Evolutionary conservation across 768 basidiomycete species (phyloP).

Genomic region (Trametes elegans): DNA sequence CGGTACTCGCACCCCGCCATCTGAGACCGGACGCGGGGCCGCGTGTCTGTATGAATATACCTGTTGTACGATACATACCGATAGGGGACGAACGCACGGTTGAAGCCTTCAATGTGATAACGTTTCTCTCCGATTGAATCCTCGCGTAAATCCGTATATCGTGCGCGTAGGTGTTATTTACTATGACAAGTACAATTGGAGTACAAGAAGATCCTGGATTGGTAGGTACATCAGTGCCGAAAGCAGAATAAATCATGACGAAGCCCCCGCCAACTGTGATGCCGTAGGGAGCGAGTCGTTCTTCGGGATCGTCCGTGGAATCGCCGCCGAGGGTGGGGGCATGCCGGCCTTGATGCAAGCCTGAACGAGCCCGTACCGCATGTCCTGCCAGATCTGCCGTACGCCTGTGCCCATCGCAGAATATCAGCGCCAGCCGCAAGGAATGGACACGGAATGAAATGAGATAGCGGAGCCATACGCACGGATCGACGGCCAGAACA

Average conservation of each 20-base stretch:
- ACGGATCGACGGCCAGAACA: conserved; percentile 14
- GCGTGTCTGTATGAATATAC: background rate
- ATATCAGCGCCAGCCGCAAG: background rate
- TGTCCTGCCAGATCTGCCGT: conserved; percentile 7
- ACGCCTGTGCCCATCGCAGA: conserved; percentile 2
- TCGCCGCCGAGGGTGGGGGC: background rate
- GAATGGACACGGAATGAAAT: background rate
- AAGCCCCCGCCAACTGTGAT: background rate
- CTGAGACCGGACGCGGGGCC: background rate
- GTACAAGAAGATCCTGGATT: no score
- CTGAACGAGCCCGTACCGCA: conserved; percentile 1
- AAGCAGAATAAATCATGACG: no score
- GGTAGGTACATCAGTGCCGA: no score
- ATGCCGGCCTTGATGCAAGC: conserved; percentile 5
- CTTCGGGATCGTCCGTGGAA: background rate
- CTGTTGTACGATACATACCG: background rate
- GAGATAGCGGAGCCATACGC: background rate
- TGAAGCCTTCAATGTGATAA: no score
- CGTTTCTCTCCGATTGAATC: no score
- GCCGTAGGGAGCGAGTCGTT: background rate
- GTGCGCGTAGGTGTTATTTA: no score
- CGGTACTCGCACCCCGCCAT: conserved; percentile 1
- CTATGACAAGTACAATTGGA: no score
- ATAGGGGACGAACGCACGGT: background rate
- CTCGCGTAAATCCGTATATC: no score